A percentile compares a stretch with the other conserved stretches of the same genome.
Conservation (phyloP, 495 filamentous ascomycete genomes). For the Lindgomyces ingoldianus region DNA sequence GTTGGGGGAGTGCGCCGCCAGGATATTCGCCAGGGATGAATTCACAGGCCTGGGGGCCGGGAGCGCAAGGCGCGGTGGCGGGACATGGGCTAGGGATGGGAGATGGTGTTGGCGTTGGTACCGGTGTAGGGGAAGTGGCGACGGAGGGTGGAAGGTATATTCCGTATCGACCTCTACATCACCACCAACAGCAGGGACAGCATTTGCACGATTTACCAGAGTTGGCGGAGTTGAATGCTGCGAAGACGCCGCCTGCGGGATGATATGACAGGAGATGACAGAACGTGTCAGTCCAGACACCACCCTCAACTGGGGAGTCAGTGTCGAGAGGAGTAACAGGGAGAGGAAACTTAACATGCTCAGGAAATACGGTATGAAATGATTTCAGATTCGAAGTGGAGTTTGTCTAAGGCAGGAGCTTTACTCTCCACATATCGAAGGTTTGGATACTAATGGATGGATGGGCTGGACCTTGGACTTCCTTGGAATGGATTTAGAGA, state of each 20-base stretch:
- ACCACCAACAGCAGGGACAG: constrained; percentile 1
- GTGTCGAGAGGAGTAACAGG: too few relatives aligned
- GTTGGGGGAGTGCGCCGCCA: constrained; percentile 27
- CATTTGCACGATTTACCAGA: not conserved
- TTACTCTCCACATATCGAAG: too few relatives aligned
- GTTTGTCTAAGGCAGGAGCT: too few relatives aligned
- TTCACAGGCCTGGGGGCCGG: not conserved
- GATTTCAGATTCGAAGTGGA: too few relatives aligned
- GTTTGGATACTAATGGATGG: too few relatives aligned
- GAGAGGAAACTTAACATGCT: too few relatives aligned
- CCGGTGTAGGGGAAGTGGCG: not conserved
- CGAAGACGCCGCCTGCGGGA: constrained; percentile 21
- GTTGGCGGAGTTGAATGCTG: constrained; percentile 8
- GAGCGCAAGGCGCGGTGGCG: not conserved
- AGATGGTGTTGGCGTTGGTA: not conserved
- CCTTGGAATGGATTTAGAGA: too few relatives aligned
- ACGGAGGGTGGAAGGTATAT: constrained; percentile 18
- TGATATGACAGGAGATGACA: too few relatives aligned
- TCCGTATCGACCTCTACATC: constrained; percentile 28
- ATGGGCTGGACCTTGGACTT: too few relatives aligned
- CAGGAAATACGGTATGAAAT: too few relatives aligned
- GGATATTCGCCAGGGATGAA: constrained; percentile 26
- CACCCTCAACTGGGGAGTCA: too few relatives aligned
- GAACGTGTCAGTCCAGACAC: too few relatives aligned
- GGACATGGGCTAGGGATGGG: not conserved